These are phyloP conservation scores for Trypanosoma brucei DNA, from an alignment of 208 protist species.

Conservation along the genomic window DNA sequence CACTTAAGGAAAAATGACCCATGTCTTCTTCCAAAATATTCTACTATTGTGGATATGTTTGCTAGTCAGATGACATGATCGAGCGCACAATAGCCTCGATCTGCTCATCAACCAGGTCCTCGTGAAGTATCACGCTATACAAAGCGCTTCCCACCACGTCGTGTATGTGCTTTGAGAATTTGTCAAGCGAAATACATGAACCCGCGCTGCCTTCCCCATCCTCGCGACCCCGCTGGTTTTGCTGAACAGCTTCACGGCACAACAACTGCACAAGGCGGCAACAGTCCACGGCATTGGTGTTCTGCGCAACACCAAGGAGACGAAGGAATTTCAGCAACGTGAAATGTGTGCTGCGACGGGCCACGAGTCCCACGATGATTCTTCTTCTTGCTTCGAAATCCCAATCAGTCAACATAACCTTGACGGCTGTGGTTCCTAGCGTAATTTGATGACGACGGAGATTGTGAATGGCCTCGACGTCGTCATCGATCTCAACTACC, in stretches of 20 bases:
- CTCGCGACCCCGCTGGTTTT: background rate
- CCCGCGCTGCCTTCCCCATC: background rate
- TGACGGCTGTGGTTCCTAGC: conserved; percentile 61
- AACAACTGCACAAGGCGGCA: conserved; percentile 69
- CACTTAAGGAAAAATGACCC: too few species aligned
- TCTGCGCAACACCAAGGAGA: conserved; percentile 48
- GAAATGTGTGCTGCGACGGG: conserved; percentile 59
- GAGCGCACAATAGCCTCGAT: conserved; percentile 50
- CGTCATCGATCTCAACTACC: conserved; percentile 39
- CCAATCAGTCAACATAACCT: conserved; percentile 57
- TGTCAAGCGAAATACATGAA: conserved; percentile 25
- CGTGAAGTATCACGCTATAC: conserved; percentile 57
- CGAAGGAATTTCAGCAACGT: conserved; percentile 76
- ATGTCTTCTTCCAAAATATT: too few species aligned
- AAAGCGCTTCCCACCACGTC: conserved; percentile 50
- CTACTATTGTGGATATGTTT: background rate
- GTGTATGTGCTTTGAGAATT: conserved; percentile 50
- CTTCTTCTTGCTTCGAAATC: conserved; percentile 32
- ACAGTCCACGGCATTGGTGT: conserved; percentile 53
- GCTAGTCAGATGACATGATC: conserved; percentile 23
- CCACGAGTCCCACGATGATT: conserved; percentile 50
- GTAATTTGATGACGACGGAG: conserved; percentile 66
- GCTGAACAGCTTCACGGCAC: conserved; percentile 39
- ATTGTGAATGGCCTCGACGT: conserved; percentile 24
- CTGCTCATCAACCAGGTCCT: conserved; percentile 68